Base-by-base conservation (phyloP, 164 flowering plant species). In the Buxus sempervirens region DNA sequence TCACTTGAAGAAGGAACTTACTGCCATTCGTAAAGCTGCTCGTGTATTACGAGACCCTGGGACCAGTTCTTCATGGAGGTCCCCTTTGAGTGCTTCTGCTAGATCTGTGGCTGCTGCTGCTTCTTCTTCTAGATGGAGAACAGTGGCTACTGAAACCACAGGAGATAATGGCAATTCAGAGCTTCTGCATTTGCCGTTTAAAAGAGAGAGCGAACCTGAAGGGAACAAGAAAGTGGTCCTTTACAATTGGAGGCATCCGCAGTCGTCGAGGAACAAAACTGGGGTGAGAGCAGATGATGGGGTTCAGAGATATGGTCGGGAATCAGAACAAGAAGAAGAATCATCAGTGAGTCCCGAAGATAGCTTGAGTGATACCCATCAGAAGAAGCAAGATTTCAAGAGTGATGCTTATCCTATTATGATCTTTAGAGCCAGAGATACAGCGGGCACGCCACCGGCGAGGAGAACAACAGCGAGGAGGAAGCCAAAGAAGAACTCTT, bases 21-120 rank as follows among this genome's bases (percentile, higher is more conserved):
- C 88, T n/a, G 88, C 85, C 60, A 94, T 95, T 58, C 76, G 89
- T n/a, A 95, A 88, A 69, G 94, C 93, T 6, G 88, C 99, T 4
- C 66, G 91, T 16, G 79, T 83, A 51, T 75, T 95, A 20, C 85
- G 95, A 19, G 99, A 95, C 77, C 99, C 99, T 0, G 99, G 91
- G 12, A 95, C 98, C 8, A 84, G 88, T 66, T 92, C 92, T 16
- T 82, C 97, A 0, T 91, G 96, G 96, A 81, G 82, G 70, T 89
- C 96, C 0, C 96, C 98, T 22, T 75, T 85, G 53, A 84, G 71
- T 63, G 80, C 38, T 32, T 32, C 90, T 10, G 67, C 85, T 23
- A 86, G 91, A 82, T 87, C 97, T 66, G 51, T 45, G 12, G 64
- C 72, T 5, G 57, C 54, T 45, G 57, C 68, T n/a, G 67, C 77